Conservation (phyloP, 768 basidiomycete genomes). For the Leccinum subtestaceum region DNA sequence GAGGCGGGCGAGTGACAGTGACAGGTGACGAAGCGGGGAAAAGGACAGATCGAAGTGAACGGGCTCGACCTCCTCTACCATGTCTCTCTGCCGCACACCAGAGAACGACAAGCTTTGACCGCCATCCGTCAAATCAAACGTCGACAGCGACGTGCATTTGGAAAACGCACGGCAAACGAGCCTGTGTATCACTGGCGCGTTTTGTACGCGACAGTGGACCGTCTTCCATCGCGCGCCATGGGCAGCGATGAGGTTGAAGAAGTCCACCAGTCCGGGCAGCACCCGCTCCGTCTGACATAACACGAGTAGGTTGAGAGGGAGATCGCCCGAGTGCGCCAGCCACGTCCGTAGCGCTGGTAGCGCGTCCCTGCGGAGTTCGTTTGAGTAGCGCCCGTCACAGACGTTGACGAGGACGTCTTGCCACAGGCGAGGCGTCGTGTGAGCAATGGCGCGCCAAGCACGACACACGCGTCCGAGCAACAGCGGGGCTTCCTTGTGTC, state of each 20-base stretch:
- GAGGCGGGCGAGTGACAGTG: slow-evolving; percentile 22
- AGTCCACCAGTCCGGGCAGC: slow-evolving; percentile 18
- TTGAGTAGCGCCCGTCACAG: slow-evolving; percentile 21
- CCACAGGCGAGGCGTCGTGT: slow-evolving; percentile 30
- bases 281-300: slow-evolving; percentile 21
- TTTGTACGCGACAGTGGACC: slow-evolving; percentile 20
- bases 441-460: slow-evolving; percentile 25
- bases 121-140: slow-evolving; percentile 19
- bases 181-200: slow-evolving; percentile 14
- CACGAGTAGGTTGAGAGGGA: slow-evolving; percentile 20
- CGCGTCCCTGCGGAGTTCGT: slow-evolving; percentile 17
- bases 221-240: slow-evolving; percentile 20
- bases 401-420: slow-evolving; percentile 19
- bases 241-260: slow-evolving; percentile 19
- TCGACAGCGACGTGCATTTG: slow-evolving; percentile 16
- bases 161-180: slow-evolving; percentile 10
- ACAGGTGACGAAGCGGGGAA: slow-evolving; percentile 14
- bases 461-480: slow-evolving; percentile 31
- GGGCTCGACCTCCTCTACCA: slow-evolving; percentile 1
- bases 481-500: slow-evolving; percentile 21
- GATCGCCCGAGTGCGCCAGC: slow-evolving; percentile 21
- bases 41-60: slow-evolving; percentile 14
- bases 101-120: slow-evolving; percentile 15
- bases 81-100: not conserved
- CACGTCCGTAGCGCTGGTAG: slow-evolving; percentile 20